phyloP scores from a whole-genome alignment of 768 basidiomycete species.

The Glaciozyma martinii region DNA sequence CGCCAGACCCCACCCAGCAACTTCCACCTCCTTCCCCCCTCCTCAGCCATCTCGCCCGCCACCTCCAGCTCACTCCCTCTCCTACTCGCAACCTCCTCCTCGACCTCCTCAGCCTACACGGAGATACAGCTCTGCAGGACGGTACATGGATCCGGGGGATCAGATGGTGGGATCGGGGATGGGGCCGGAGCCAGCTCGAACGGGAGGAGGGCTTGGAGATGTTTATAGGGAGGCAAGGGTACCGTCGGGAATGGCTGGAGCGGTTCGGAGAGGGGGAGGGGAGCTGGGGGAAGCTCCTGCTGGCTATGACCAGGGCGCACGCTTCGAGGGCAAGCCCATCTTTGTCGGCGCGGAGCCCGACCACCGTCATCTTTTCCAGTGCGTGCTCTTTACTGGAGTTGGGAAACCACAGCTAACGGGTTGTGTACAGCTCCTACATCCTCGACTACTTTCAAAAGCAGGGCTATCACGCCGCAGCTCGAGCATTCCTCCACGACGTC shows the following conservation, averaged over 20 bases:
- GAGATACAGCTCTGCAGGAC: too few species aligned
- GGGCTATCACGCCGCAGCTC: constrained; percentile 25
- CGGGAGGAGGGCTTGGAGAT: too few species aligned
- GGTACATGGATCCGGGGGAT: too few species aligned
- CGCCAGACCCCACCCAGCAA: neutral
- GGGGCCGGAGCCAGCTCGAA: too few species aligned
- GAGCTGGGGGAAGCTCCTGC: neutral
- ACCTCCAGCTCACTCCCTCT: neutral
- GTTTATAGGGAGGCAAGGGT: too few species aligned
- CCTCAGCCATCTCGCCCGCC: neutral
- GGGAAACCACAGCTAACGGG: neutral
- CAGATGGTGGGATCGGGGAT: too few species aligned
- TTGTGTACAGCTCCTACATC: constrained; percentile 24
- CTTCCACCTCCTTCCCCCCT: neutral
- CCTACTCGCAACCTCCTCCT: neutral
- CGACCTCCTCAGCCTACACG: neutral
- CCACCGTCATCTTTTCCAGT: neutral
- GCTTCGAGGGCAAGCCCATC: neutral
- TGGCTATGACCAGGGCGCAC: neutral
- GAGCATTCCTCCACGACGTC: constrained; percentile 23
- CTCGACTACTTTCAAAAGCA: constrained; percentile 32
- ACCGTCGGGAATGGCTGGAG: neutral
- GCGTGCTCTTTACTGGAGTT: neutral
- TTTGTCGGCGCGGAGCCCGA: neutral
- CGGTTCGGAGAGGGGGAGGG: neutral